phyloP scores from a whole-genome alignment of 352 stramenopile species.

The Phytophthora pseudosyringae region DNA sequence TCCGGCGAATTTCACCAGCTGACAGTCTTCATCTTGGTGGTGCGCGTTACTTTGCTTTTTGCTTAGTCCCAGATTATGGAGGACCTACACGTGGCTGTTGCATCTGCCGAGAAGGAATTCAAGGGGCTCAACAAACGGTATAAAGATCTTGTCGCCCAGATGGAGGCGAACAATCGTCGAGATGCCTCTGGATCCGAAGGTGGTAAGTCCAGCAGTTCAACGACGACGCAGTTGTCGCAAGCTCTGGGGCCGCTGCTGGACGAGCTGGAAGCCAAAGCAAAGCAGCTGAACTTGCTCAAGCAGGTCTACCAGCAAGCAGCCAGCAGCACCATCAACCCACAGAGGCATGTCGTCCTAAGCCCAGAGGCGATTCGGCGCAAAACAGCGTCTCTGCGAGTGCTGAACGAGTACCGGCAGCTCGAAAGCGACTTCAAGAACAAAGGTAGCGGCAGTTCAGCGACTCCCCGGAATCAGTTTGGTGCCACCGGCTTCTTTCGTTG shows the following conservation, averaged over 20 bases:
- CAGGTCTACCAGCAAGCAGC: conserved; percentile 64
- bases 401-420: conserved; percentile 74
- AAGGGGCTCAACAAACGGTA: conserved; percentile 49
- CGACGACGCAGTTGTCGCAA: conserved; percentile 48
- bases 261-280: conserved; percentile 70
- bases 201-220: conserved; percentile 12
- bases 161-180: conserved; percentile 39
- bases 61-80: conserved; percentile 70
- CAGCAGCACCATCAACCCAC: conserved; percentile 65
- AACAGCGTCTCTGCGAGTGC: conserved; percentile 65
- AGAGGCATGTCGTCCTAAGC: conserved; percentile 54
- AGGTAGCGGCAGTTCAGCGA: conserved; percentile 31
- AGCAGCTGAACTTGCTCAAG: conserved; percentile 72
- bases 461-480: conserved; percentile 2
- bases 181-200: conserved; percentile 3
- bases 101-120: conserved; percentile 56
- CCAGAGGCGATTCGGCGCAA: conserved; percentile 66
- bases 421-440: conserved; percentile 53
- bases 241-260: conserved; percentile 56
- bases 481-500: conserved; percentile 26
- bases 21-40: conserved; percentile 3
- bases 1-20: conserved; percentile 1
- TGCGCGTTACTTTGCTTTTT: conserved; percentile 2
- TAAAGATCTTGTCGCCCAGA: conserved; percentile 50
- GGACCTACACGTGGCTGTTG: conserved; percentile 48